Percentiles rank a stretch among this genome's conserved stretches.
Evolutionary conservation across 768 basidiomycete genomes (phyloP).

Genomic region (Sarcodon aspratus): DNA sequence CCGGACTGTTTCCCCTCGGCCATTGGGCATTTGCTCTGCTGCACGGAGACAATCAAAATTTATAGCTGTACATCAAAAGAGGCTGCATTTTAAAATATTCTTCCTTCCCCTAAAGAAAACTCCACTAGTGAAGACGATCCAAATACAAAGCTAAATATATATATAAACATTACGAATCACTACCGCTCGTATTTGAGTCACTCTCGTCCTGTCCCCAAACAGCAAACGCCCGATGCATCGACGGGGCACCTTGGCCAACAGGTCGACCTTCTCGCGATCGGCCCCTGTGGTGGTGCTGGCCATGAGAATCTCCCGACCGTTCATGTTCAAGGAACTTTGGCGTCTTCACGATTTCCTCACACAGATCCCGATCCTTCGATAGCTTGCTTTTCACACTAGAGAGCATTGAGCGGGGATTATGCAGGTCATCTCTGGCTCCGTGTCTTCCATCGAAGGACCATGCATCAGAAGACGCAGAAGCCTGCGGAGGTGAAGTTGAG

Average conservation of each 20-base stretch:
- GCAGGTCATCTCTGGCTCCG: conserved; percentile 43
- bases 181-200: conserved; percentile 75
- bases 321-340: conserved; percentile 38
- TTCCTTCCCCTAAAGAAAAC: too few relatives aligned
- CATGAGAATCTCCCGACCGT: conserved; percentile 1
- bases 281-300: conserved; percentile 3
- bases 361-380: conserved; percentile 46
- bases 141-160: neutral
- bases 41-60: too few relatives aligned
- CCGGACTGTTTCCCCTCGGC: too few relatives aligned
- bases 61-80: too few relatives aligned
- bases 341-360: conserved; percentile 44
- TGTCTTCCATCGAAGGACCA: conserved; percentile 17
- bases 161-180: conserved; percentile 25
- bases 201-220: conserved; percentile 87
- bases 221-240: conserved; percentile 38
- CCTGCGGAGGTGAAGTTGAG: conserved; percentile 22
- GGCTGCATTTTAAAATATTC: too few relatives aligned
- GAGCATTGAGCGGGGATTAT: conserved; percentile 20
- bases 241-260: conserved; percentile 13
- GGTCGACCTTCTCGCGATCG: conserved; percentile 6
- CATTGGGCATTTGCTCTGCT: too few relatives aligned
- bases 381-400: conserved; percentile 39
- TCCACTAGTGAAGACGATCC: too few relatives aligned
- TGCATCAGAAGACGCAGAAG: conserved; percentile 26